These are phyloP conservation scores for Chrysoporthe cubensis DNA, from an alignment of 2,329 filamentous ascomycete species.

Conservation along the genomic window DNA sequence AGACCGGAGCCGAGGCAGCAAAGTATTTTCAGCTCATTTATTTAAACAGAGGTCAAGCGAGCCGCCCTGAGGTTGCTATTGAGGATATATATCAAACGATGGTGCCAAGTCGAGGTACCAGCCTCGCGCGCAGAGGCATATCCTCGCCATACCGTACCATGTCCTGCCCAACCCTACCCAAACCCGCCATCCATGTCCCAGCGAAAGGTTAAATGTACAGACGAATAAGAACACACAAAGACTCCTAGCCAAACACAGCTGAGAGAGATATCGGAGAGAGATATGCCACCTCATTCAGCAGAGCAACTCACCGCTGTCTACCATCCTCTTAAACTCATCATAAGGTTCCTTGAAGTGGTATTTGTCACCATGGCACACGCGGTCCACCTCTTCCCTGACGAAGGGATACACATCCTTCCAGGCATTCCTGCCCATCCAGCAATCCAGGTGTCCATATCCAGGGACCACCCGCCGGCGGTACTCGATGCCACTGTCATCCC, in stretches of 20 bases:
- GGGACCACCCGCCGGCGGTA: constrained; percentile 58
- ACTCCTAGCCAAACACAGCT: not conserved
- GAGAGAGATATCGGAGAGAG: not conserved
- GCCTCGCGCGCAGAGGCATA: not conserved
- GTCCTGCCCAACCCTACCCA: not conserved
- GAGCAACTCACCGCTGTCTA: constrained; percentile 45
- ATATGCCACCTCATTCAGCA: constrained; percentile 32
- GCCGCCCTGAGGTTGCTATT: not conserved
- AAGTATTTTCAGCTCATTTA: not conserved
- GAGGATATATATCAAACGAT: not conserved
- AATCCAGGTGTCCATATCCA: constrained; percentile 64
- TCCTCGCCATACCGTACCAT: not conserved
- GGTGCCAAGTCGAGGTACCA: not conserved
- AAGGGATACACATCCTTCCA: constrained; percentile 64
- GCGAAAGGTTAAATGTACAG: not conserved
- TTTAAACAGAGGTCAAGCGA: not conserved
- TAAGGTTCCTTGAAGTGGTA: constrained; percentile 50
- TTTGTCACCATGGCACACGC: constrained; percentile 48
- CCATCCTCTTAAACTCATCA: constrained; percentile 48
- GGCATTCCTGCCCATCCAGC: constrained; percentile 64
- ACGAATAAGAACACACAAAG: not conserved
- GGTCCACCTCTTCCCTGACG: constrained; percentile 58
- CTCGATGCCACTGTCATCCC: constrained; percentile 40
- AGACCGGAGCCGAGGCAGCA: too few relatives aligned
- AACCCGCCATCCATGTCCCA: too few relatives aligned